Evolutionary conservation across 2,329 filamentous ascomycete genomes (phyloP).

Genomic region (Aaosphaeria arxii): DNA sequence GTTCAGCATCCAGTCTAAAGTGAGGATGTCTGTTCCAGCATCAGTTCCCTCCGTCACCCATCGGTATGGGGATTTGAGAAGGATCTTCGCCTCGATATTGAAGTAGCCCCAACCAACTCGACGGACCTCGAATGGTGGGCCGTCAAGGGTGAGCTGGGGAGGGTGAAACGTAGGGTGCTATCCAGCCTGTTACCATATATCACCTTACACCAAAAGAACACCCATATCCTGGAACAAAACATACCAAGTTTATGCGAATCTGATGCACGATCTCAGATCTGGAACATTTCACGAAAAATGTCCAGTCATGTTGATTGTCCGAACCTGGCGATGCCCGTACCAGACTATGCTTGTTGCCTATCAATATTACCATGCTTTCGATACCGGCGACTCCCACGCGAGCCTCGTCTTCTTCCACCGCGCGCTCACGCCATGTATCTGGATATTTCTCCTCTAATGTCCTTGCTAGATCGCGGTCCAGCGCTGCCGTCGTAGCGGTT

Average conservation of each 20-base stretch:
- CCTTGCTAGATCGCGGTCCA: slow-evolving; percentile 21
- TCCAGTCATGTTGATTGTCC: slow-evolving; percentile 39
- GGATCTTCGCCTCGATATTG: slow-evolving; percentile 36
- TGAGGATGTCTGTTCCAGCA: slow-evolving; percentile 27
- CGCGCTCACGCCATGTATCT: slow-evolving; percentile 30
- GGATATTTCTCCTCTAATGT: slow-evolving; percentile 36
- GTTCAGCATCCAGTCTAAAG: slow-evolving; percentile 42
- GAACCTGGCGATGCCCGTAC: background rate
- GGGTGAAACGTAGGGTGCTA: slow-evolving; percentile 45
- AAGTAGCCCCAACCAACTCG: slow-evolving; percentile 45
- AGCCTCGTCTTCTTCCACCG: slow-evolving; percentile 27
- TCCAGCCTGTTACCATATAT: slow-evolving; percentile 2
- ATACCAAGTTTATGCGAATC: slow-evolving; percentile 37
- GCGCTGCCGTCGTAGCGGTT: slow-evolving; percentile 35
- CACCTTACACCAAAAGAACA: background rate
- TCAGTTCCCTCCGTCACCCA: slow-evolving; percentile 42
- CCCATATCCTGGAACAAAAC: slow-evolving; percentile 1
- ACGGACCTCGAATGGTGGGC: slow-evolving; percentile 40
- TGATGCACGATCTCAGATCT: slow-evolving; percentile 44
- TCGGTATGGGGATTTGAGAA: slow-evolving; percentile 43
- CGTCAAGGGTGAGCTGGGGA: slow-evolving; percentile 28
- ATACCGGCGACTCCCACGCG: slow-evolving; percentile 24
- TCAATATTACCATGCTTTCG: slow-evolving; percentile 42
- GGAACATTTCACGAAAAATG: slow-evolving; percentile 45
- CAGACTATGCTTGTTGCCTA: slow-evolving; percentile 42